Conservation (phyloP, 2,329 filamentous ascomycete species). For the Trichoderma harzianum region DNA sequence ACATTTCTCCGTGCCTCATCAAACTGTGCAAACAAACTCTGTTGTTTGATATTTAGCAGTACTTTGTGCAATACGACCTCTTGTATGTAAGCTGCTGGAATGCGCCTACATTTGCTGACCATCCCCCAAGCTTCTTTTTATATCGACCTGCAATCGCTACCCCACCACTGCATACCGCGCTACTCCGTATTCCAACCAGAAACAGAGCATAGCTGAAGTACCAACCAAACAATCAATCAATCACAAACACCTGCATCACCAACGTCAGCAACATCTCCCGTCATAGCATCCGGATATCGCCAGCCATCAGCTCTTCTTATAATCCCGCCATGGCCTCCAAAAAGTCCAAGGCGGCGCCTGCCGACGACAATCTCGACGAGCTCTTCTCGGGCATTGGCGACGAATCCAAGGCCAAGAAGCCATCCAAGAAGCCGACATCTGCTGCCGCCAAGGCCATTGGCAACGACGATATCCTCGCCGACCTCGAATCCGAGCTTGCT, state of each 20-base stretch:
- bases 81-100: background rate
- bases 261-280: background rate
- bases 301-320: background rate
- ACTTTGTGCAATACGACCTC: background rate
- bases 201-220: background rate
- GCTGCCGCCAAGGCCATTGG: conserved; percentile 46
- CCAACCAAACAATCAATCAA: background rate
- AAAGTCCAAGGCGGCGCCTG: conserved; percentile 52
- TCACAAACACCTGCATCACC: background rate
- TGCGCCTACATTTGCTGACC: background rate
- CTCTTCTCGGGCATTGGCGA: conserved; percentile 62
- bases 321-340: conserved; percentile 54
- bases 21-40: background rate
- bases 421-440: conserved; percentile 46
- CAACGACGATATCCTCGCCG: conserved; percentile 77
- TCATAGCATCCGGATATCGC: background rate
- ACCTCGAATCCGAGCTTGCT: conserved; percentile 72
- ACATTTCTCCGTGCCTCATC: background rate
- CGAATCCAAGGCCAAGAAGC: conserved; percentile 51
- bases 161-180: conserved; percentile 7
- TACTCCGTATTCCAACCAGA: background rate
- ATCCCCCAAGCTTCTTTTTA: background rate
- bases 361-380: conserved; percentile 62
- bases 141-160: background rate
- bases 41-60: background rate